A percentile compares a stretch with the other conserved stretches of the same genome.
Conservation (phyloP, 164 flowering plant genomes). For the Vitis labrusca region DNA sequence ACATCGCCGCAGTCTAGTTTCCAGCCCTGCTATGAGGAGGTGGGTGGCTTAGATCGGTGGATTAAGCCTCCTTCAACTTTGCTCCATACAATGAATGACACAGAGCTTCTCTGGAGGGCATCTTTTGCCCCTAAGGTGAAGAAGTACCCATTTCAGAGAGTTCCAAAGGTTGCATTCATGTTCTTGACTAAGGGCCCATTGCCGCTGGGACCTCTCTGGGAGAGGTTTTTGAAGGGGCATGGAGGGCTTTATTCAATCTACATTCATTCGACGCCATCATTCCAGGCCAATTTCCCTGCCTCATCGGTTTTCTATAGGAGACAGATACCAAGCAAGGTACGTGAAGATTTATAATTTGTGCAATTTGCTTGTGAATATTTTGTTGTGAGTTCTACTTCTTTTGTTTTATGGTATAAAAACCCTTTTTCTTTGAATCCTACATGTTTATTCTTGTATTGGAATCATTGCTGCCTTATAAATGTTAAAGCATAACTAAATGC, state of each 20-base stretch:
- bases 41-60: slow-evolving; percentile 31
- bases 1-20: slow-evolving; percentile 20
- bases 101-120: slow-evolving; percentile 56
- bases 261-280: slow-evolving; percentile 53
- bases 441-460: too few species aligned
- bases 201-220: slow-evolving; percentile 68
- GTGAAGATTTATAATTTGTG: not conserved
- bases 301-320: slow-evolving; percentile 46
- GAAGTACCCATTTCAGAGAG: slow-evolving; percentile 43
- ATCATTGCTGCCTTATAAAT: too few species aligned
- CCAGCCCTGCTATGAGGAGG: slow-evolving; percentile 29
- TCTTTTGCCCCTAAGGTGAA: slow-evolving; percentile 38
- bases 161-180: slow-evolving; percentile 67
- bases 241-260: slow-evolving; percentile 50
- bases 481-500: too few species aligned
- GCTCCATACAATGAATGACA: slow-evolving; percentile 51
- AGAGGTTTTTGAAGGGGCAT: slow-evolving; percentile 56
- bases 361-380: too few species aligned
- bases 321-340: slow-evolving; percentile 66
- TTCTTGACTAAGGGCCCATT: slow-evolving; percentile 54
- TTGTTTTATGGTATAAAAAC: not conserved
- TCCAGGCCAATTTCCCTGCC: slow-evolving; percentile 22
- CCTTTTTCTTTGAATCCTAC: too few species aligned
- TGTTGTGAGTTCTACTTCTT: not conserved
- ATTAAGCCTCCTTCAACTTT: slow-evolving; percentile 41